Base-by-base conservation (phyloP, 352 stramenopile genomes). In the Stramenopiles sp. region DNA sequence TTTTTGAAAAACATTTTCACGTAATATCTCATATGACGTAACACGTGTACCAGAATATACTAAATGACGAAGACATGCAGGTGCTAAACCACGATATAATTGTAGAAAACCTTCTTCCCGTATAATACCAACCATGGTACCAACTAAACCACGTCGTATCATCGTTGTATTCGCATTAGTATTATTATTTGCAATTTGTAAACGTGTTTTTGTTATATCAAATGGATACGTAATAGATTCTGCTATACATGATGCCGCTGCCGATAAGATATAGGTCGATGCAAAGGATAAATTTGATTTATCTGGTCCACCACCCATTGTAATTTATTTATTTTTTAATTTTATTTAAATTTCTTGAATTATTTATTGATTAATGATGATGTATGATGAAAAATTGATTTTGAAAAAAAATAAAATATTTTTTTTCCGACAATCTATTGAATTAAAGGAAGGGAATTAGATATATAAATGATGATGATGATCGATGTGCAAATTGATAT, bases 1-100 rank as follows among this genome's bases (percentile, higher is more conserved):
- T 6, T 81, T 80, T 82, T 91, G 81, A 32, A 83, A 82, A 63
- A 88, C 85, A 1, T 81, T 73, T 29, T 88, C 82, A 53, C 89
- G 85, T 0, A 94, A 32, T 13, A 83, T 87, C 33, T 89, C 90
- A 84, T 97, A 96, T 53, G 86, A 82, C 4, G 92, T 90, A 84
- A 97, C 97, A 84, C 96, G 97, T 63, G 97, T 88, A 23, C 93
- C 86, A 7, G 90, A 90, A 86, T 97, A 97, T 30, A 91, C 90
- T 63, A 97, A 88, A 81, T 97, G 92, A 29, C 93, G 86, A 80
- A 96, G 81, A 30, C 96, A 85, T 78, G 91, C 96, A 31, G 93
- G 90, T 6, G 81, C 86, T 0, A 87, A 87, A 30, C 90, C 90
- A 76, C 90, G 92, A 86, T 95, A 95, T 32, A 95, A 81, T 0